Evolutionary conservation across 2,329 filamentous ascomycete genomes (phyloP), one percentile per base, ranked within the genome.

Genomic region (Monosporascus sp.): DNA sequence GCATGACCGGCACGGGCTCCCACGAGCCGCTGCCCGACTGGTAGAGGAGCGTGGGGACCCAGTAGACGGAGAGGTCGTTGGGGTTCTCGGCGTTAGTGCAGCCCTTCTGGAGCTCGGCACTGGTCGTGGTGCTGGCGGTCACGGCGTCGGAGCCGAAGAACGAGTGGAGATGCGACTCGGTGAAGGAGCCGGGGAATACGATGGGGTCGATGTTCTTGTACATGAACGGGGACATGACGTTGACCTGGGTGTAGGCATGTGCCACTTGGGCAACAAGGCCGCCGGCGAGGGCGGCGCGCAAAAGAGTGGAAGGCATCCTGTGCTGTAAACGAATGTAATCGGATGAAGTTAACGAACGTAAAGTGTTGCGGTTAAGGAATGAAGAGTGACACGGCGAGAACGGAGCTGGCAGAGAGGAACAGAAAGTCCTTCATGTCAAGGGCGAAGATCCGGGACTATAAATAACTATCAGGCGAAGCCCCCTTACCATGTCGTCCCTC

Each of bases 61-160:
- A 66, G 52, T 66, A 66, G 18, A 63, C 51, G 9, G 63, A 65
- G n/a, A 65, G 50, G 40, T 66, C 64, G 41, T 66, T 66, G 22
- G 64, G 64, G 57, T 66, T 66, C 35, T 65, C 61, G 37, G 60
- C 58, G 2, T 56, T 63, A 7, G 62, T 59, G 50, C 64, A 66
- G 9, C 64, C 63, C 37, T 58, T 55, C 49, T 65, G 63, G 18
- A 66, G 54, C 38, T 68, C 63, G n/a, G 65, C 63, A 24, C 64
- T 68, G 24, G 56, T 61, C 28, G 58, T 57, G 28, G 59, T 48
- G 51, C 59, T 58, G 24, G 57, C 57, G 22, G 60, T 63, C 7
- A 63, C 45, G 22, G 53, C 50, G 44, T 63, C 61, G 4, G 61
- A 62, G 28, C 61, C 61, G 40, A 60, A 63, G 50, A 63, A 63